A percentile compares a stretch with the other conserved stretches of the same genome.
Conservation (phyloP, 306 rosid genomes). For the Dicorynia guianensis region DNA sequence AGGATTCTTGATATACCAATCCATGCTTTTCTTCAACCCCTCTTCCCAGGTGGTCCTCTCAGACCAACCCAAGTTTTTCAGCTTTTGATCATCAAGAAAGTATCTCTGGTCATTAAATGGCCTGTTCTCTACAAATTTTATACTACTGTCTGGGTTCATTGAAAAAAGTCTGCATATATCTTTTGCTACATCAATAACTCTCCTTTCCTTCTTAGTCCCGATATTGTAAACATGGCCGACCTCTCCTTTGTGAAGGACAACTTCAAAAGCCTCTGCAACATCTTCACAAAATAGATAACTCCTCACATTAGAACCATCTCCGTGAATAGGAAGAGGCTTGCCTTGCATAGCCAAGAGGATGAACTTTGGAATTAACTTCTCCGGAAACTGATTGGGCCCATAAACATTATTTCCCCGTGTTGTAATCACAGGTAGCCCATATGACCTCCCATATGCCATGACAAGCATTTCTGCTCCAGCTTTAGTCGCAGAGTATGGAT, state of each 20-base stretch:
- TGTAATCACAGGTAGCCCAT: conserved; percentile 67
- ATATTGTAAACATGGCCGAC: conserved; percentile 70
- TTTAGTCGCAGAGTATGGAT: conserved; percentile 71
- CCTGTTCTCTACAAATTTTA: conserved; percentile 64
- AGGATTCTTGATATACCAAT: conserved; percentile 80
- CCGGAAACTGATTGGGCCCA: conserved; percentile 73
- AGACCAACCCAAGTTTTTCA: conserved; percentile 75
- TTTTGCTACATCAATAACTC: conserved; percentile 65
- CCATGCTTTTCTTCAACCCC: conserved; percentile 83
- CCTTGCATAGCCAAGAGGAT: conserved; percentile 71
- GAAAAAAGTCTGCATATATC: conserved; percentile 62
- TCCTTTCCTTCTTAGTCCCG: conserved; percentile 71
- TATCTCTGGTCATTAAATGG: conserved; percentile 72
- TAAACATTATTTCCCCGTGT: conserved; percentile 73
- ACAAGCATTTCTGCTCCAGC: conserved; percentile 80
- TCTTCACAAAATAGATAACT: conserved; percentile 71
- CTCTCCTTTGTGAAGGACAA: conserved; percentile 69
- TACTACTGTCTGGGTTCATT: conserved; percentile 46
- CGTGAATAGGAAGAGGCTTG: conserved; percentile 68
- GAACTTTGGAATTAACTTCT: conserved; percentile 69
- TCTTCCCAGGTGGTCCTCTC: conserved; percentile 84
- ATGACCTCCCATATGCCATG: conserved; percentile 73
- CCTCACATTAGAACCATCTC: conserved; percentile 73
- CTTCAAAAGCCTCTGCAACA: conserved; percentile 77
- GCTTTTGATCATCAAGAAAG: conserved; percentile 76